A percentile compares a stretch with the other conserved stretches of the same genome.
phyloP scores from a whole-genome alignment of 2,329 filamentous ascomycete genomes.

The Sporothrix curviconia region DNA sequence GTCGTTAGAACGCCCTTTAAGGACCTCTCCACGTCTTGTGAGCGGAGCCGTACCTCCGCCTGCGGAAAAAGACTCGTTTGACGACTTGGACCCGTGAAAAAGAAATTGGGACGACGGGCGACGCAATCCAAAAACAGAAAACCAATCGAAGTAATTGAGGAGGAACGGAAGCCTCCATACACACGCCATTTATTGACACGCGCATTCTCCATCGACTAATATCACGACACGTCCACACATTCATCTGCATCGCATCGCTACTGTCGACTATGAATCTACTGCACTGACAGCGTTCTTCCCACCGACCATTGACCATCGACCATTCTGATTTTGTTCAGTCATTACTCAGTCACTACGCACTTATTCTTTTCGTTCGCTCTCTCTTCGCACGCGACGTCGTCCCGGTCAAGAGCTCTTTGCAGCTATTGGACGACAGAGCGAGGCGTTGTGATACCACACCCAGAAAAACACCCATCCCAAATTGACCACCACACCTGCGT shows the following conservation, averaged over 20 bases:
- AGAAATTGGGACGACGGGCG: not conserved
- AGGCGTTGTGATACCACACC: not conserved
- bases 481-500: constrained; percentile 2
- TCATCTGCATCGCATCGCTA: not conserved
- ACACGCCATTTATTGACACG: not conserved
- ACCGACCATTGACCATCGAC: not conserved
- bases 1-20: constrained; percentile 3
- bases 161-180: not conserved
- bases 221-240: not conserved
- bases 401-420: constrained; percentile 7
- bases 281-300: constrained; percentile 22
- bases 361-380: too few species aligned
- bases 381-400: constrained; percentile 15
- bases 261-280: constrained; percentile 29
- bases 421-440: constrained; percentile 12
- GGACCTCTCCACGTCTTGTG: constrained; percentile 1
- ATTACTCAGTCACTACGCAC: too few species aligned
- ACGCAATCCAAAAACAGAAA: not conserved
- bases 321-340: not conserved
- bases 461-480: not conserved
- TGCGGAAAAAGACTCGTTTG: not conserved
- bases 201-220: not conserved
- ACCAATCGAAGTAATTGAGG: not conserved
- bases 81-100: not conserved
- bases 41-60: constrained; percentile 6